Base-by-base conservation (phyloP, 805 yeast species). In the Suhomyces sp. region DNA sequence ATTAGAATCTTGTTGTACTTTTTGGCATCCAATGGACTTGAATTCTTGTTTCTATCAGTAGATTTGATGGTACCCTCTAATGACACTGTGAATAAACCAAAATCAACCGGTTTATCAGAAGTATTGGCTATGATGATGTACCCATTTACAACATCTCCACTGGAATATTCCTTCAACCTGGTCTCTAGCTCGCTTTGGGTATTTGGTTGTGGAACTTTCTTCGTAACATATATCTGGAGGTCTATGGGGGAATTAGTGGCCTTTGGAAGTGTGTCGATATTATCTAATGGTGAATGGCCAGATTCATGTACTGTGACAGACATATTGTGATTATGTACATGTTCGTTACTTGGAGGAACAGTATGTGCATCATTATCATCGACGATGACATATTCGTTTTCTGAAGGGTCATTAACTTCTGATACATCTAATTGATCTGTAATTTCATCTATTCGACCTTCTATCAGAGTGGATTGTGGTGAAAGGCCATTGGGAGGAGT, bases 151-250 rank as follows among this genome's bases (percentile, higher is more conserved):
- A 58, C 39, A 39, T 68, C 74, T 3, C 70, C 70, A 35, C 59
- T 54, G 5, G 70, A 53, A 34, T 68, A 68, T 35, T 66, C 72
- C 38, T 68, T 68, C 36, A 51, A 60, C 38, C 75, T 63, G 5
- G 76, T 74, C 42, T 72, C 75, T 10, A 66, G 54, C 28, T 64
- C 73, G 39, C 53, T 60, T 28, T 56, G 46, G 14, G 47, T 50
- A 36, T 69, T 54, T 0, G 79, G 77, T 22, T 50, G 53, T 0
- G 81, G 76, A 1, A 73, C 70, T 15, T 60, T 68, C 65, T 77
- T 78, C 1, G 82, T 74, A 6, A 78, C 73, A 39, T 54, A 66
- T 11, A 78, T 71, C 38, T 68, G 71, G 19, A 77, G 63, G 9
- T 70, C 70, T 3, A 73, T 48, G 0, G 78, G 79, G 1, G 77